These are phyloP conservation scores for Akanthomyces muscarius DNA, from an alignment of 2,329 filamentous ascomycete genomes.

Conservation along the genomic window DNA sequence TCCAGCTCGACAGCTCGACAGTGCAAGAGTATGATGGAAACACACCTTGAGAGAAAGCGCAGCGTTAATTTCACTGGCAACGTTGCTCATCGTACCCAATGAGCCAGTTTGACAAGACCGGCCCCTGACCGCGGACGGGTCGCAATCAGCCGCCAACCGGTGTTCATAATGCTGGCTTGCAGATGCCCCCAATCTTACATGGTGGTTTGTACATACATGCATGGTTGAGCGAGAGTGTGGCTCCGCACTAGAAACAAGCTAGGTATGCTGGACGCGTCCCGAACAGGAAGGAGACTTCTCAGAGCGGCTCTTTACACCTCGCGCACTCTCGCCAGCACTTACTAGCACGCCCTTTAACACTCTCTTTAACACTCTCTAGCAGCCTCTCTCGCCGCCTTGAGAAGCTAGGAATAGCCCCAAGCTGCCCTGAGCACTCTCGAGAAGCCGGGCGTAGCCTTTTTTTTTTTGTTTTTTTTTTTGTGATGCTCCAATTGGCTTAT, in stretches of 20 bases:
- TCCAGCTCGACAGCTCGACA: not conserved
- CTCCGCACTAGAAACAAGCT: not conserved
- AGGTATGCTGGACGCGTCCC: conserved; percentile 5
- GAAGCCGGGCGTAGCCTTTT: too few relatives aligned
- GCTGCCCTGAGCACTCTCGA: too few relatives aligned
- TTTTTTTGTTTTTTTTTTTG: too few relatives aligned
- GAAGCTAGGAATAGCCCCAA: too few relatives aligned
- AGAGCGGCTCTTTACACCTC: not conserved
- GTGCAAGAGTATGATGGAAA: not conserved
- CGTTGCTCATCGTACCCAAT: conserved; percentile 5
- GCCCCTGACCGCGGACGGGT: not conserved
- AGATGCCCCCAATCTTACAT: not conserved
- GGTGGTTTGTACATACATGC: not conserved
- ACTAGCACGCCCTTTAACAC: too few relatives aligned
- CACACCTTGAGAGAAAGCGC: not conserved
- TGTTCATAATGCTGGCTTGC: not conserved
- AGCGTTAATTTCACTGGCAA: not conserved
- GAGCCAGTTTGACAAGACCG: not conserved
- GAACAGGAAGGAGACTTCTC: not conserved
- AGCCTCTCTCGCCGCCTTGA: too few relatives aligned
- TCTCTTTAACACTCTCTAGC: too few relatives aligned
- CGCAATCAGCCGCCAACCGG: not conserved
- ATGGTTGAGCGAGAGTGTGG: not conserved
- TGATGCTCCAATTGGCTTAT: too few relatives aligned
- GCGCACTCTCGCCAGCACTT: too few relatives aligned